Evolutionary conservation across 192 early-diverging fungal genomes (phyloP).

Genomic region (Backusella liffmaniae): DNA sequence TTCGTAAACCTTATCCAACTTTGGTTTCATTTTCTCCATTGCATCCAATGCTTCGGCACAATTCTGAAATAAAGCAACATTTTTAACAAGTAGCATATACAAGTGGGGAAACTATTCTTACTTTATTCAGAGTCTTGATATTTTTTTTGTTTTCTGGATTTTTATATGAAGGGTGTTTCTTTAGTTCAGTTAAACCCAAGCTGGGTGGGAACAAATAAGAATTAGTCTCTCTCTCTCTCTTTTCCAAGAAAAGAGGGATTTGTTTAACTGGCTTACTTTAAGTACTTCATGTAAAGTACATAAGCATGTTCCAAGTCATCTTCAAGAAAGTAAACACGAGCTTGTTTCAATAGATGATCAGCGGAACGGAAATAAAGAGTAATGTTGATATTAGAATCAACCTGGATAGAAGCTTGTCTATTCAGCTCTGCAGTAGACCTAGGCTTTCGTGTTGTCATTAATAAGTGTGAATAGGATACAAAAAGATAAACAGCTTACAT

Average conservation of each 20-base stretch:
- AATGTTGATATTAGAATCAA: constrained; percentile 40
- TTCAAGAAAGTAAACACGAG: constrained; percentile 59
- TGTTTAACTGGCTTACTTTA: constrained; percentile 39
- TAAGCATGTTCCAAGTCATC: constrained; percentile 68
- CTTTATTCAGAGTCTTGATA: constrained; percentile 26
- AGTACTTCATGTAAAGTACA: constrained; percentile 67
- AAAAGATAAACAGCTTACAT: not conserved
- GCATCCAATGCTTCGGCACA: constrained; percentile 53
- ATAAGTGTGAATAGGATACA: not conserved
- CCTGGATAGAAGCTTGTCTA: constrained; percentile 19
- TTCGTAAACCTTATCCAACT: constrained; percentile 34
- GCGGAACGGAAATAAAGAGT: constrained; percentile 49
- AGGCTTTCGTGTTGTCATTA: constrained; percentile 11
- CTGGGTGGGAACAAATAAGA: constrained; percentile 29
- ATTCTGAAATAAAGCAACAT: constrained; percentile 32
- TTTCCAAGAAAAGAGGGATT: not conserved
- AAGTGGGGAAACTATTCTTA: constrained; percentile 5
- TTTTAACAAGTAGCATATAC: constrained; percentile 25
- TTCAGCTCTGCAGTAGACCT: constrained; percentile 38
- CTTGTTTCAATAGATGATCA: constrained; percentile 46
- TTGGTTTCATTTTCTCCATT: constrained; percentile 57
- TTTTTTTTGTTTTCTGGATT: constrained; percentile 42
- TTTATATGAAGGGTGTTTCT: constrained; percentile 54
- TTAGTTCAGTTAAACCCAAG: constrained; percentile 57
- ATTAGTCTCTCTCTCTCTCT: not conserved